Evolutionary conservation across 176 grass and related monocot species (phyloP).

Genomic region (Zoysia pacifica): DNA sequence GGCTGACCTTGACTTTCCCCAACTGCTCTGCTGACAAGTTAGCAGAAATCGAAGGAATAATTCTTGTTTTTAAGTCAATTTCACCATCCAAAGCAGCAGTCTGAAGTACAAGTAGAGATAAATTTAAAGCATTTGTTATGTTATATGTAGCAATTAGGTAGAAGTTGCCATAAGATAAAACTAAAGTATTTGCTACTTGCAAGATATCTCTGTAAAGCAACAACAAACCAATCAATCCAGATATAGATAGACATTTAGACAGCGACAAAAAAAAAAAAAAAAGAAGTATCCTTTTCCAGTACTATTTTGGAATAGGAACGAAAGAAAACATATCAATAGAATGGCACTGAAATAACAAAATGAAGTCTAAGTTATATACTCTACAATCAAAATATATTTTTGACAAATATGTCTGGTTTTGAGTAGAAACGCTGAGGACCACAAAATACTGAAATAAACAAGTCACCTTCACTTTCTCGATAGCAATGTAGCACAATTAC

Average conservation of each 20-base stretch:
- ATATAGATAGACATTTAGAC: not conserved
- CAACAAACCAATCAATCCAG: not conserved
- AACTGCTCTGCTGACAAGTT: constrained; percentile 57
- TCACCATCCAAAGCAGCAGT: constrained; percentile 97
- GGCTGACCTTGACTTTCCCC: constrained; percentile 63
- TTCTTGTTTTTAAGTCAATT: constrained; percentile 87
- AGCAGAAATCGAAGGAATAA: constrained; percentile 67
- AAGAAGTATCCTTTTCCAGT: not conserved
- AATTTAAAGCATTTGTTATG: constrained; percentile 8
- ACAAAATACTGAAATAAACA: no score
- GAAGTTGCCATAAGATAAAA: not conserved
- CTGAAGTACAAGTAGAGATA: constrained; percentile 41
- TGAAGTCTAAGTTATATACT: no score
- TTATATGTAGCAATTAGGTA: not conserved
- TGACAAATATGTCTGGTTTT: no score
- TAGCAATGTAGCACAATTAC: no score
- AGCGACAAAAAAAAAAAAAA: not conserved
- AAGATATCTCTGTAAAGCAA: not conserved
- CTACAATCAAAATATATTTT: no score
- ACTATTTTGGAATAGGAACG: not conserved
- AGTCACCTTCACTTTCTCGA: no score
- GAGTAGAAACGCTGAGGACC: no score
- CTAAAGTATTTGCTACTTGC: not conserved
- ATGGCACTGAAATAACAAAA: not conserved
- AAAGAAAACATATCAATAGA: not conserved